These are phyloP conservation scores for Stagonosporopsis cucurbitacearum DNA, from an alignment of 2,329 filamentous ascomycete genomes.

Conservation along the genomic window DNA sequence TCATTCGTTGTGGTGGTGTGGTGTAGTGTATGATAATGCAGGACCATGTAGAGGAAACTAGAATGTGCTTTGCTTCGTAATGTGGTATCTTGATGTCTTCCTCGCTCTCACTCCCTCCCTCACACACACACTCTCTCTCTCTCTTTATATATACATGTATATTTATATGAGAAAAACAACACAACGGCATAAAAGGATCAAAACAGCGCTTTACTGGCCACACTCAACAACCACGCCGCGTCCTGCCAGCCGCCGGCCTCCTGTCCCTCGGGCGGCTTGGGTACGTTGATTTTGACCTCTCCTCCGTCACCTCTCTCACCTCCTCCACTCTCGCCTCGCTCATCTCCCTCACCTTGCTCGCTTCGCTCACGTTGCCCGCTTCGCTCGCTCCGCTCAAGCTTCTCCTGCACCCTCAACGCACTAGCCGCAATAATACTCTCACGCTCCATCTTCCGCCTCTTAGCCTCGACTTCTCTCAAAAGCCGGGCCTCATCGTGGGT, in stretches of 20 bases:
- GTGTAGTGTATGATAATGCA: background rate
- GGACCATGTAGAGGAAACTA: background rate
- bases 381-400: too few species aligned
- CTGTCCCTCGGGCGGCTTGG: constrained; percentile 25
- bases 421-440: constrained; percentile 46
- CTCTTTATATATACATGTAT: too few species aligned
- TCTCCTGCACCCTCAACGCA: constrained; percentile 47
- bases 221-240: constrained; percentile 63
- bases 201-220: constrained; percentile 57
- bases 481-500: constrained; percentile 49
- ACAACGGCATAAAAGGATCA: too few species aligned
- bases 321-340: too few species aligned
- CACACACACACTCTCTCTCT: too few species aligned
- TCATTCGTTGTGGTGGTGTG: background rate
- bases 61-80: too few species aligned
- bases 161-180: too few species aligned
- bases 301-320: too few species aligned
- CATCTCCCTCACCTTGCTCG: too few species aligned
- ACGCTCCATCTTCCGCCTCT: constrained; percentile 44
- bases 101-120: too few species aligned
- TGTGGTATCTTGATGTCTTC: too few species aligned
- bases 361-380: too few species aligned
- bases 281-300: constrained; percentile 20
- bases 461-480: constrained; percentile 47
- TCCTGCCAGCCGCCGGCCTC: constrained; percentile 62